Conservation (phyloP, 768 basidiomycete genomes). For the Lentinula lateritia region DNA sequence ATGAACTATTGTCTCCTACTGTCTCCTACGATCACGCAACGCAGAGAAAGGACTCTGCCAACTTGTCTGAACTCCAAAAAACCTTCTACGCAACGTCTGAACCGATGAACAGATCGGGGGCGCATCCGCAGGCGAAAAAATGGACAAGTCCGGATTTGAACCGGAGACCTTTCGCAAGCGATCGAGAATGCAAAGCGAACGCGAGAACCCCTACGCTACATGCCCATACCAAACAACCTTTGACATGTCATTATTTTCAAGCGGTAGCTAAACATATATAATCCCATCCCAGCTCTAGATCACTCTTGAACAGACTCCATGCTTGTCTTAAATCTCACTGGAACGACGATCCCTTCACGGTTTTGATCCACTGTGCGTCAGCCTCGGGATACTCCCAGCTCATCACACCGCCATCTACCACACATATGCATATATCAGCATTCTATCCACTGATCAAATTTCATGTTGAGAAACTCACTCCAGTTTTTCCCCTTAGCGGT, state of each 20-base stretch:
- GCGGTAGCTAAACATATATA: no score
- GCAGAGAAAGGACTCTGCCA: no score
- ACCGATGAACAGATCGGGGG: no score
- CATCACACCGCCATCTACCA: background rate
- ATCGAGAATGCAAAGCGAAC: background rate
- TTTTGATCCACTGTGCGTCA: background rate
- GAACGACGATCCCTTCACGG: background rate
- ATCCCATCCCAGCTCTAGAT: no score
- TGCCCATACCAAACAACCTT: background rate
- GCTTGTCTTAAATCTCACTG: no score
- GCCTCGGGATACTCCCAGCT: constrained; percentile 2
- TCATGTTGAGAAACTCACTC: constrained; percentile 21
- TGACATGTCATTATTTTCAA: no score
- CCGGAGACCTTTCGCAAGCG: background rate
- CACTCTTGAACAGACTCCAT: no score
- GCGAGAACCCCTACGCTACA: background rate
- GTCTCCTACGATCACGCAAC: no score
- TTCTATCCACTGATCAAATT: background rate
- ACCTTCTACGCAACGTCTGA: no score
- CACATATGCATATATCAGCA: background rate
- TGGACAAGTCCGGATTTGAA: background rate
- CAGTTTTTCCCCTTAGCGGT: constrained; percentile 40
- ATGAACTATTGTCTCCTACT: no score
- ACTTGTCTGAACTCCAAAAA: no score
- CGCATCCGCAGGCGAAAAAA: background rate